These are phyloP conservation scores for Schwanniomyces sp. DNA, from an alignment of 805 yeast species.

Conservation along the genomic window DNA sequence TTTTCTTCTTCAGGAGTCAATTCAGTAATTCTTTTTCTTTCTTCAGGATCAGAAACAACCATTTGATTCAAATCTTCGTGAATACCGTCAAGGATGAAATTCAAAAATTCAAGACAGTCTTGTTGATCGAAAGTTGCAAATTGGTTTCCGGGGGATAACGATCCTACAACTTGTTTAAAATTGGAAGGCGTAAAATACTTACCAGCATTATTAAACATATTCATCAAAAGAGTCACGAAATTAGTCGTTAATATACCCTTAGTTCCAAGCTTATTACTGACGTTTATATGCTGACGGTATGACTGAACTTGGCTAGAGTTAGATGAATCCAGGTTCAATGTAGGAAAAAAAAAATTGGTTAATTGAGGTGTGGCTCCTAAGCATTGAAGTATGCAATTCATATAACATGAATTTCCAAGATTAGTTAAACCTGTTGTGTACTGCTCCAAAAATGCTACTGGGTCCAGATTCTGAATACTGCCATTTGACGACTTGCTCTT, in stretches of 20 bases:
- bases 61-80: slow-evolving; percentile 86
- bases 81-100: slow-evolving; percentile 68
- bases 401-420: slow-evolving; percentile 89
- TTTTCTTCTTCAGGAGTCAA: slow-evolving; percentile 62
- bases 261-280: slow-evolving; percentile 73
- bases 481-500: background rate
- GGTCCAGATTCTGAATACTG: background rate
- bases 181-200: slow-evolving; percentile 55
- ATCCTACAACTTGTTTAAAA: slow-evolving; percentile 68
- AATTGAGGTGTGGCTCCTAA: slow-evolving; percentile 70
- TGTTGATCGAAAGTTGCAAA: slow-evolving; percentile 75
- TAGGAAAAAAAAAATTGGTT: slow-evolving; percentile 55
- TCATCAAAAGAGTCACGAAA: slow-evolving; percentile 59
- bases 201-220: slow-evolving; percentile 51
- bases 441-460: slow-evolving; percentile 21
- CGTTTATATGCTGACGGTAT: slow-evolving; percentile 68
- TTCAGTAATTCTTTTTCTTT: slow-evolving; percentile 44
- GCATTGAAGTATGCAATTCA: slow-evolving; percentile 90
- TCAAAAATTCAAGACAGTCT: slow-evolving; percentile 81
- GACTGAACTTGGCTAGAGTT: slow-evolving; percentile 32
- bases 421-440: slow-evolving; percentile 73
- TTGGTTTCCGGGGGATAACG: slow-evolving; percentile 55
- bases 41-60: slow-evolving; percentile 25
- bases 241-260: slow-evolving; percentile 73
- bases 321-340: slow-evolving; percentile 15